Base-by-base conservation (phyloP, 495 filamentous ascomycete genomes). In the Penicillium arizonense region DNA sequence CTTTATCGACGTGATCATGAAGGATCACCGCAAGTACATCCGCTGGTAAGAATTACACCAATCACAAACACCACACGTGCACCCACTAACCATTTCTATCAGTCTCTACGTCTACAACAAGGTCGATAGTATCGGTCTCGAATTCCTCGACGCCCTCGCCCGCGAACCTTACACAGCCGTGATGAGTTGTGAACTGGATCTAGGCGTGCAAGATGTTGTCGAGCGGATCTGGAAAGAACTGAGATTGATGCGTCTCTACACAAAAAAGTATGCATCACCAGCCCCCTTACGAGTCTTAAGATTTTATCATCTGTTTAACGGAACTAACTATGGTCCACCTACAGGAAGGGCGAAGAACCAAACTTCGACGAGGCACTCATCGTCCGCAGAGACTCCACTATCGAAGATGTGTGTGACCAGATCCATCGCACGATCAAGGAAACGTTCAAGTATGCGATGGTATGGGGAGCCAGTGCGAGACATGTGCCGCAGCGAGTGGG, bases 91-190 rank as follows among this genome's bases (percentile, higher is more conserved):
- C 16, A 40, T 24, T 37, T 21, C 30, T 23, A 33, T 4, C 48
- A 96, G 91, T 64, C 81, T 99, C 21, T 99, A 99, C 74, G 95
- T 97, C 26, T 99, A 99, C 83, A 99, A 99, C 87, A 99, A 99
- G 73, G 96, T 99, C 76, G 95, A 99, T 77, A 87, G 85, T 68
- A 86, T 99, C 59, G 91, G 88, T 23, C 80, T 99, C 54, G 89
- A 96, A 59, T 95, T 92, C 76, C 82, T 99, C 14, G 89, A 99
- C 72, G 82, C 87, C 61, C 77, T 99, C 3, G 95, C 95, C 10
- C 86, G 89, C 47, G 95, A 99, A 69, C 89, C 90, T 3, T 80
- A 96, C 71, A 97, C 95, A 3, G 89, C 85, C 6, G 94, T 99
- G 55, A 99, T 99, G 95, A 89, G 85, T 66, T 99, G 95, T 72